Base-by-base conservation (phyloP, 371 early-diverging fungal species). In the Lichtheimia corymbifera region DNA sequence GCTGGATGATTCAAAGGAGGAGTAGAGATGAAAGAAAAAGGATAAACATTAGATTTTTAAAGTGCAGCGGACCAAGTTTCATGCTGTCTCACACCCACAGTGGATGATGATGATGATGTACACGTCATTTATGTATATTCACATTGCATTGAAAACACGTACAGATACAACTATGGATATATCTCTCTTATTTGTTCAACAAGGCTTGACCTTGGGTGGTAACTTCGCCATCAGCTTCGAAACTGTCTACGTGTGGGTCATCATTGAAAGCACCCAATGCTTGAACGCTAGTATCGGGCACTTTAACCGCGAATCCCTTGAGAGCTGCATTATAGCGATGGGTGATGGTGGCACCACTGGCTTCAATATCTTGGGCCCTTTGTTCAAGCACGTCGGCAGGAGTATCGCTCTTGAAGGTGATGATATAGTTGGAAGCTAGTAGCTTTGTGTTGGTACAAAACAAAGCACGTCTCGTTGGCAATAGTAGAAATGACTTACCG, bases 201-300 rank as follows among this genome's bases (percentile, higher is more conserved):
- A 73, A 51, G 1, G 57, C 42, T 44, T 65, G 6, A 49, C 76
- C 82, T 51, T 80, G 80, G 22, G 73, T 77, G 54, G 76, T 71
- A 43, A 85, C 84, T 51, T 74, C 73, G 35, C 86, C 86, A 63
- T 85, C 86, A 42, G 82, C 66, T 55, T 85, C 86, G 45, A 85
- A 53, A 41, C 59, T 64, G 4, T 74, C 61, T 24, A 85, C 59
- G 5, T 71, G 41, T 0, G 68, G 68, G 28, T 28, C 28, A n/a
- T 69, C 63, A 18, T 56, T 51, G n/a, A 22, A 25, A 56, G 80
- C 60, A 15, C 74, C 69, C 47, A 77, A 62, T 11, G 76, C 22
- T 12, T 49, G 58, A 11, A 73, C 71, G 27, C 35, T 11, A 20
- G 55, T 59, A 49, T 79, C 83, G 13, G 84, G 84, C 14, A 86